phyloP scores from a whole-genome alignment of 768 basidiomycete species.

The Phlebiopsis gigantea region DNA sequence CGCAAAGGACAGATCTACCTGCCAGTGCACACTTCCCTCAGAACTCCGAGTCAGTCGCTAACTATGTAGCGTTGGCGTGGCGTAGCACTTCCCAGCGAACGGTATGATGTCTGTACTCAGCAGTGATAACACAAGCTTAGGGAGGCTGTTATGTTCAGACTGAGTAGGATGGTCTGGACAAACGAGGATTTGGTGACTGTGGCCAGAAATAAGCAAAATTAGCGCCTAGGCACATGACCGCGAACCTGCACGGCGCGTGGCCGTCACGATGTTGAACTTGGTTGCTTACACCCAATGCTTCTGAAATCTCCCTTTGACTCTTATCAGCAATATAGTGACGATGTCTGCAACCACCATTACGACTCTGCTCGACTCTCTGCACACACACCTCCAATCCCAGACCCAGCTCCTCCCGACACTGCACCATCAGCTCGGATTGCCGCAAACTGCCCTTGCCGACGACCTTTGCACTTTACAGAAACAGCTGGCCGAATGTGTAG shows the following conservation, averaged over 20 bases:
- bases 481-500: slow-evolving; percentile 70
- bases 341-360: slow-evolving; percentile 57
- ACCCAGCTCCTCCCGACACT: slow-evolving; percentile 78
- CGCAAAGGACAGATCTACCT: too few species aligned
- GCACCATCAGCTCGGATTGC: slow-evolving; percentile 80
- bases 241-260: not conserved
- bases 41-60: too few species aligned
- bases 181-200: too few species aligned
- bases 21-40: too few species aligned
- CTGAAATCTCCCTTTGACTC: not conserved
- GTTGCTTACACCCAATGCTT: not conserved
- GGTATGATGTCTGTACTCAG: too few species aligned
- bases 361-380: slow-evolving; percentile 68
- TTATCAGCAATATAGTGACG: not conserved
- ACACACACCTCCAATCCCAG: slow-evolving; percentile 74
- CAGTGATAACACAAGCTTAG: too few species aligned
- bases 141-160: too few species aligned
- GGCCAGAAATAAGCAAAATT: too few species aligned
- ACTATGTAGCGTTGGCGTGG: too few species aligned
- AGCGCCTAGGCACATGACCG: slow-evolving; percentile 2
- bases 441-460: slow-evolving; percentile 72
- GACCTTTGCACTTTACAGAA: slow-evolving; percentile 72
- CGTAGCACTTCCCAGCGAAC: too few species aligned
- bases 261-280: slow-evolving; percentile 2
- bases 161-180: too few species aligned